A percentile compares a stretch with the other conserved stretches of the same genome.
These are phyloP conservation scores for Colletotrichum destructivum DNA, from an alignment of 2,329 filamentous ascomycete species.

Conservation along the genomic window DNA sequence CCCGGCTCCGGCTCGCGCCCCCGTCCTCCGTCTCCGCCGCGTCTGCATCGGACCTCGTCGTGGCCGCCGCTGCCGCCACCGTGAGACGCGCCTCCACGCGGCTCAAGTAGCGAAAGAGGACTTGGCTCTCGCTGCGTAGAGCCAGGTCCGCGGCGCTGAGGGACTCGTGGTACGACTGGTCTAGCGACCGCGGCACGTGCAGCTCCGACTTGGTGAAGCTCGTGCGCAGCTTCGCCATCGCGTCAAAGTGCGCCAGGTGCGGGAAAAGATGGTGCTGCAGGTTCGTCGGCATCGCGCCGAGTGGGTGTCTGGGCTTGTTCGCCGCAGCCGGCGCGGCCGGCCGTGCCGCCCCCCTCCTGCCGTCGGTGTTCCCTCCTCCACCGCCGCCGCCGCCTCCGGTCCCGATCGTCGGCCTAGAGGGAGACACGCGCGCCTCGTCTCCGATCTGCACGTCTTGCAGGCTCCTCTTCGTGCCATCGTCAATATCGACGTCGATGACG, in stretches of 20 bases:
- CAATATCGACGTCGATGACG: slow-evolving; percentile 43
- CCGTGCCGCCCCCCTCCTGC: not conserved
- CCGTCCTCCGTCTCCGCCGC: not conserved
- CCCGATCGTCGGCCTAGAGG: slow-evolving; percentile 15
- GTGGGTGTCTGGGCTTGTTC: slow-evolving; percentile 18
- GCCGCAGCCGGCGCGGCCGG: not conserved
- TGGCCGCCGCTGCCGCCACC: not conserved
- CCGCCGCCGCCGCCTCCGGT: not conserved
- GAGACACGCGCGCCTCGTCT: slow-evolving; percentile 22
- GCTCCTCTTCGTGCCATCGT: slow-evolving; percentile 37
- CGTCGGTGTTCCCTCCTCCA: slow-evolving; percentile 14
- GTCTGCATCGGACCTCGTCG: not conserved
- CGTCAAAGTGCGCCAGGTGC: slow-evolving; percentile 43
- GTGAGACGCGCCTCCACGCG: slow-evolving; percentile 26
- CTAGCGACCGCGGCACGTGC: slow-evolving; percentile 41
- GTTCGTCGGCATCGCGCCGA: slow-evolving; percentile 42
- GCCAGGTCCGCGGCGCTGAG: slow-evolving; percentile 36
- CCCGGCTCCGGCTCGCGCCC: not conserved
- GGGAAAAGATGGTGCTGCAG: slow-evolving; percentile 43
- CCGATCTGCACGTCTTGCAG: slow-evolving; percentile 39
- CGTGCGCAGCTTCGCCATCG: slow-evolving; percentile 38
- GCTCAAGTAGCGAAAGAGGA: slow-evolving; percentile 37
- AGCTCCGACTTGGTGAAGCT: slow-evolving; percentile 43
- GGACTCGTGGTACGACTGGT: slow-evolving; percentile 43
- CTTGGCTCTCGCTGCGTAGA: slow-evolving; percentile 39